Percentiles rank a stretch among this genome's conserved stretches.
These are phyloP conservation scores for Dryas integrifolia DNA, from an alignment of 331 rosid genomes.

Conservation along the genomic window DNA sequence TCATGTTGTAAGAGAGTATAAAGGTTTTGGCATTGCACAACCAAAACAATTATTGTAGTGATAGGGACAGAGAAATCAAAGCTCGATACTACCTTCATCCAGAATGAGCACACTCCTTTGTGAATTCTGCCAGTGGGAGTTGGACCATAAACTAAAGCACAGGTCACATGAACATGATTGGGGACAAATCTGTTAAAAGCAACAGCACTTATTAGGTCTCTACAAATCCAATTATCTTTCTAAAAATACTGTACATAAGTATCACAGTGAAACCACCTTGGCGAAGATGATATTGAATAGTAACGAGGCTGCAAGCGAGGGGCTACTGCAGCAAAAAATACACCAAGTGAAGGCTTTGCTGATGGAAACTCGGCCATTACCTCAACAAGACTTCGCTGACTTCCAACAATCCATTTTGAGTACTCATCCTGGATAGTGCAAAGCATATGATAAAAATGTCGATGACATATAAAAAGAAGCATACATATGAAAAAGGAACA, in stretches of 20 bases:
- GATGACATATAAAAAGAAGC: neutral
- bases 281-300: slow-evolving; percentile 87
- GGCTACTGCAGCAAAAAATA: slow-evolving; percentile 73
- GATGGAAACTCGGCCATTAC: slow-evolving; percentile 82
- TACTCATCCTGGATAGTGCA: slow-evolving; percentile 62
- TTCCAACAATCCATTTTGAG: slow-evolving; percentile 79
- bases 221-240: neutral
- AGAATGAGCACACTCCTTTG: slow-evolving; percentile 95
- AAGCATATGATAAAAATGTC: slow-evolving; percentile 14
- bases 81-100: slow-evolving; percentile 89
- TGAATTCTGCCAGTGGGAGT: slow-evolving; percentile 96
- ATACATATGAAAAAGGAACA: neutral
- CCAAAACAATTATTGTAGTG: neutral
- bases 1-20: neutral
- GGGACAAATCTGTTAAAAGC: slow-evolving; percentile 54
- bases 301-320: slow-evolving; percentile 86
- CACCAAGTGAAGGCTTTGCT: slow-evolving; percentile 82
- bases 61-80: slow-evolving; percentile 15
- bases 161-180: slow-evolving; percentile 80
- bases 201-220: slow-evolving; percentile 20
- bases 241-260: slow-evolving; percentile 17
- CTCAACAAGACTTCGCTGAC: slow-evolving; percentile 83
- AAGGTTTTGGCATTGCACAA: slow-evolving; percentile 9
- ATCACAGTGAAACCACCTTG: slow-evolving; percentile 50
- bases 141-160: slow-evolving; percentile 89